A percentile compares a stretch with the other conserved stretches of the same genome.
These are phyloP conservation scores for Excoecaria cochinchinensis DNA, from an alignment of 345 rosid species.

Conservation along the genomic window DNA sequence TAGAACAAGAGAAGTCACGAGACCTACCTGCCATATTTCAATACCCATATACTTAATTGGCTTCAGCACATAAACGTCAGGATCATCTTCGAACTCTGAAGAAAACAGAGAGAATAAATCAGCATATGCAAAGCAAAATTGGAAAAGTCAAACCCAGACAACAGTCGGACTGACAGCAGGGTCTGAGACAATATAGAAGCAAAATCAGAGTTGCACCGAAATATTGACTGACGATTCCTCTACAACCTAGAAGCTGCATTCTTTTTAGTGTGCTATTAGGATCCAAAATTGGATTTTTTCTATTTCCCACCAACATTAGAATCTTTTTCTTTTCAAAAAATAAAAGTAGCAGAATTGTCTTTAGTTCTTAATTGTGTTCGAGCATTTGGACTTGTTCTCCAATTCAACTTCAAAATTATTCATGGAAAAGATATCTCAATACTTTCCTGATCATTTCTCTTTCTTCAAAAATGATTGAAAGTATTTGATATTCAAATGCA, in stretches of 20 bases:
- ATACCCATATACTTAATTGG: conserved; percentile 74
- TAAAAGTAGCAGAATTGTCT: neutral
- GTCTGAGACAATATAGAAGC: neutral
- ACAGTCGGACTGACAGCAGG: neutral
- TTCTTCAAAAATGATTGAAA: neutral
- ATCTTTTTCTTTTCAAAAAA: neutral
- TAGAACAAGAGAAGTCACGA: neutral
- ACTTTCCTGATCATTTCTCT: neutral
- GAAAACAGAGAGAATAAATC: neutral
- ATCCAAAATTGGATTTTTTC: neutral
- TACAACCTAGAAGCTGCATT: neutral
- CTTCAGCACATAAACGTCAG: conserved; percentile 71
- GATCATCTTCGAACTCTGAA: conserved; percentile 89
- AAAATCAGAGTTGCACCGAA: neutral
- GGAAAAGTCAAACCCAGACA: neutral
- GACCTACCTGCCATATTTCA: conserved; percentile 77
- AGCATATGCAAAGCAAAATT: neutral
- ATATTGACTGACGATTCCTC: neutral
- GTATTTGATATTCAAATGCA: neutral
- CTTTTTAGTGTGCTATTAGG: neutral
- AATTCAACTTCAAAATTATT: neutral
- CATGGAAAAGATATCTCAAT: neutral
- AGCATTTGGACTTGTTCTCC: neutral
- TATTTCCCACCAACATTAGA: neutral
- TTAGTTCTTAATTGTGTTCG: neutral